Conservation (phyloP, 768 basidiomycete genomes). For the Rhizopogon sp. region DNA sequence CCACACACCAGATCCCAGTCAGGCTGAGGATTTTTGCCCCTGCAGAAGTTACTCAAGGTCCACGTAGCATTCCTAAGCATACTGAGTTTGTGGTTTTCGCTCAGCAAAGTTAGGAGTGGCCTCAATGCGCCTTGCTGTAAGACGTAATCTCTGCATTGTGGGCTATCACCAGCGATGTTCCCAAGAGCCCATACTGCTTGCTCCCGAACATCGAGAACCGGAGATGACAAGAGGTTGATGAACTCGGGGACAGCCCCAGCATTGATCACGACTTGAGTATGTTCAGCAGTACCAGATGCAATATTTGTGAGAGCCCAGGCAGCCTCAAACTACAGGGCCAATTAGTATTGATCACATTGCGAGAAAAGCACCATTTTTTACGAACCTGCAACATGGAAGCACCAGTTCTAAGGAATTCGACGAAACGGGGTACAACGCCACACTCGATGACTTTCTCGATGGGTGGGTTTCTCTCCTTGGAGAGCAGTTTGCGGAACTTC, state of each 20-base stretch:
- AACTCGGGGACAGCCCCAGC: conserved; percentile 95
- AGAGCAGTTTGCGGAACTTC: conserved; percentile 96
- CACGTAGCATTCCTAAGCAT: conserved; percentile 99
- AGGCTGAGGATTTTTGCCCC: conserved; percentile 96
- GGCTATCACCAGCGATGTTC: conserved; percentile 98
- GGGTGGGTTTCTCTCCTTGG: conserved; percentile 99
- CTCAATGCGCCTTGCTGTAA: conserved; percentile 89
- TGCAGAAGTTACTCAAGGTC: conserved; percentile 99
- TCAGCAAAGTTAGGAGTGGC: conserved; percentile 83
- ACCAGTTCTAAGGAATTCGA: conserved; percentile 82
- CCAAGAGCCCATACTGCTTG: conserved; percentile 99
- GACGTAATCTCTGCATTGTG: conserved; percentile 95
- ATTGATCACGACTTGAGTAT: conserved; percentile 96
- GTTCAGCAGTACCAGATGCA: conserved; percentile 95
- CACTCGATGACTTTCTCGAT: conserved; percentile 98
- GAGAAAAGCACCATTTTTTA: conserved; percentile 6
- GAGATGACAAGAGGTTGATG: conserved; percentile 92
- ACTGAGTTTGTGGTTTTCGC: conserved; percentile 97
- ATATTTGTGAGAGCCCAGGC: conserved; percentile 99
- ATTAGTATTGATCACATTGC: conserved; percentile 6
- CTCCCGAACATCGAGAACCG: conserved; percentile 94
- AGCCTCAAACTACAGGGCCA: conserved; percentile 73
- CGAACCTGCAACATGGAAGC: conserved; percentile 81
- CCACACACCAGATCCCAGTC: conserved; percentile 89
- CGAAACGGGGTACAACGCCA: conserved; percentile 95